Conservation (phyloP, 306 rosid species). For the Quercus ilex region DNA sequence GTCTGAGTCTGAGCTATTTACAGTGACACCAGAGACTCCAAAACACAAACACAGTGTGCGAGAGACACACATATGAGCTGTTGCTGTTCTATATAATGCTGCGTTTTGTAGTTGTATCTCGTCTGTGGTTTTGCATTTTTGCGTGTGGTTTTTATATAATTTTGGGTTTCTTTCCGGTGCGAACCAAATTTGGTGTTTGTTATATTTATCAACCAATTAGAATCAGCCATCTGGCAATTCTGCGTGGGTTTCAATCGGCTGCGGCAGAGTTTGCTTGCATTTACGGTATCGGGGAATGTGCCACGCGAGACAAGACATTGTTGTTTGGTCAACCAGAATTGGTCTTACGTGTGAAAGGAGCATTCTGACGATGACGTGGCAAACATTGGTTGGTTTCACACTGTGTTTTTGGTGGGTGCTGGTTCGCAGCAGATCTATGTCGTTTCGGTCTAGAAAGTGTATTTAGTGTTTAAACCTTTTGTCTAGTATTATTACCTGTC, state of each 20-base stretch:
- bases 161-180: conserved; percentile 24
- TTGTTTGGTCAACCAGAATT: conserved; percentile 7
- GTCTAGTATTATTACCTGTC: conserved; percentile 2
- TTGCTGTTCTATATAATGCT: too few species aligned
- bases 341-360: not conserved
- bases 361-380: conserved; percentile 21
- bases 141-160: conserved; percentile 19
- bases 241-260: too few species aligned
- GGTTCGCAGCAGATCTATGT: conserved; percentile 39
- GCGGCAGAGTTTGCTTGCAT: too few species aligned
- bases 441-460: not conserved
- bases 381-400: not conserved
- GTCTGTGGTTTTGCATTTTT: not conserved
- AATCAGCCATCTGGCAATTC: conserved; percentile 5
- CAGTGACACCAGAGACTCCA: too few species aligned
- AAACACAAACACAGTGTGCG: too few species aligned
- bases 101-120: too few species aligned
- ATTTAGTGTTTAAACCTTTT: not conserved
- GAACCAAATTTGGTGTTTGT: not conserved
- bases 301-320: not conserved
- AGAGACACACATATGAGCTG: too few species aligned
- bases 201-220: not conserved
- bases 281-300: not conserved
- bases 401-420: conserved; percentile 28
- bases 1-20: too few species aligned